Evolutionary conservation across 2,329 filamentous ascomycete species (phyloP).

Genomic region (Colletotrichum falcatum): DNA sequence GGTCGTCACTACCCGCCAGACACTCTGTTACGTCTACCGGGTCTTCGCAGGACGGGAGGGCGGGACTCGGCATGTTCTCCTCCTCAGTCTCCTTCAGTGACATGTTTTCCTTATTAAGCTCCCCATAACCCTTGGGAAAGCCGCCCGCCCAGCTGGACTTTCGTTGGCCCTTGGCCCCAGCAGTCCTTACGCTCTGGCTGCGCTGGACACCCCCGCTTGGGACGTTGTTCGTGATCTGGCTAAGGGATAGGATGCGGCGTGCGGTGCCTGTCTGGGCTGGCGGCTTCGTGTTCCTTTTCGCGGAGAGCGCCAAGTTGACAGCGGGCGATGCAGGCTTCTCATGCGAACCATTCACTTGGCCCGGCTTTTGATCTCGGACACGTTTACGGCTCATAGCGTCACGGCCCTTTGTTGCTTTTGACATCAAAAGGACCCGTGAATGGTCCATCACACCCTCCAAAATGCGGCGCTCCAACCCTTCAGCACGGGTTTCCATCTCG

Average conservation of each 20-base stretch:
- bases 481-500: conserved; percentile 89
- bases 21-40: conserved; percentile 35
- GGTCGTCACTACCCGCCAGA: conserved; percentile 48
- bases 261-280: conserved; percentile 67
- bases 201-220: conserved; percentile 75
- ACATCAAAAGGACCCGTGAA: conserved; percentile 88
- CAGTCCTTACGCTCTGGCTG: conserved; percentile 81
- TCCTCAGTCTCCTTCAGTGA: conserved; percentile 73
- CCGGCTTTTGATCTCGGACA: conserved; percentile 59
- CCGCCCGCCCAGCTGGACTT: conserved; percentile 78
- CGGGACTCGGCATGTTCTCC: conserved; percentile 51
- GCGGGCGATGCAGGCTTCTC: conserved; percentile 48
- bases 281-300: conserved; percentile 61
- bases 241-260: conserved; percentile 89
- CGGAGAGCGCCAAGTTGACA: conserved; percentile 66
- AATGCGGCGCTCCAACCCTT: conserved; percentile 90
- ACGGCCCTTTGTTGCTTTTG: conserved; percentile 67
- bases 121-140: conserved; percentile 61
- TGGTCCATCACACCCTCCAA: conserved; percentile 97
- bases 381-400: conserved; percentile 72
- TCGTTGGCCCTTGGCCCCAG: conserved; percentile 63
- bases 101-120: conserved; percentile 73
- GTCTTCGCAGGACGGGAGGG: conserved; percentile 19
- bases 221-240: conserved; percentile 85
- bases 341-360: conserved; percentile 42